Evolutionary conservation across 2,329 filamentous ascomycete species (phyloP).

Genomic region (Tolypocladium album): DNA sequence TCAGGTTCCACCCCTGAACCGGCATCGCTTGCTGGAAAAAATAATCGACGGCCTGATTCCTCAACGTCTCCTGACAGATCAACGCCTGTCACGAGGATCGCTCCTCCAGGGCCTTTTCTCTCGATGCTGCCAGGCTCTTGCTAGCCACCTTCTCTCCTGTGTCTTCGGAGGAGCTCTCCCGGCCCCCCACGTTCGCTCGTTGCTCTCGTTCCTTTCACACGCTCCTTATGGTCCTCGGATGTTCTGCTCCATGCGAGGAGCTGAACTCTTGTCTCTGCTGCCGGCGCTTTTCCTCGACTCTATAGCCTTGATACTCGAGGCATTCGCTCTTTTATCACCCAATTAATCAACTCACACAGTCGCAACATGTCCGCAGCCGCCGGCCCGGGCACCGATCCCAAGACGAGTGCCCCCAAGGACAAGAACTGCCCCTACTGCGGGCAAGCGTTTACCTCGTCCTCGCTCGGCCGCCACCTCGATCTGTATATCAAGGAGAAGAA

Average conservation of each 20-base stretch:
- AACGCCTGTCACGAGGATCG: conserved; percentile 1
- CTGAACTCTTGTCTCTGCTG: not conserved
- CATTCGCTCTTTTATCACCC: conserved; percentile 3
- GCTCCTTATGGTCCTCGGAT: conserved; percentile 4
- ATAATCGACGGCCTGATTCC: conserved; percentile 7
- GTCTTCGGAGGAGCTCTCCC: not conserved
- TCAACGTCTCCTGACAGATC: conserved; percentile 6
- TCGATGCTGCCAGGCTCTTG: not conserved
- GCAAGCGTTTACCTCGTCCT: conserved; percentile 87
- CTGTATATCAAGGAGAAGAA: conserved; percentile 92
- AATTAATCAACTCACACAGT: not conserved
- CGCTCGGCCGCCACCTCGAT: conserved; percentile 85
- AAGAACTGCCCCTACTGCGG: conserved; percentile 80
- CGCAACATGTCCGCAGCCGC: conserved; percentile 21
- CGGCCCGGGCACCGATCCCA: conserved; percentile 24
- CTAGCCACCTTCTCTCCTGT: not conserved
- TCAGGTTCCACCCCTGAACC: conserved; percentile 14
- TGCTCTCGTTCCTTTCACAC: not conserved
- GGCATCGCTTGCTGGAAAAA: conserved; percentile 8
- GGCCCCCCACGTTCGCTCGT: not conserved
- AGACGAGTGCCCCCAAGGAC: conserved; percentile 57
- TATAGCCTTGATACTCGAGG: conserved; percentile 4
- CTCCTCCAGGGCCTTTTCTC: not conserved
- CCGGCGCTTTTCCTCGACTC: not conserved
- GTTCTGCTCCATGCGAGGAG: conserved; percentile 5